Conservation (phyloP, 2,329 filamentous ascomycete genomes). For the Fusarium continuum region DNA sequence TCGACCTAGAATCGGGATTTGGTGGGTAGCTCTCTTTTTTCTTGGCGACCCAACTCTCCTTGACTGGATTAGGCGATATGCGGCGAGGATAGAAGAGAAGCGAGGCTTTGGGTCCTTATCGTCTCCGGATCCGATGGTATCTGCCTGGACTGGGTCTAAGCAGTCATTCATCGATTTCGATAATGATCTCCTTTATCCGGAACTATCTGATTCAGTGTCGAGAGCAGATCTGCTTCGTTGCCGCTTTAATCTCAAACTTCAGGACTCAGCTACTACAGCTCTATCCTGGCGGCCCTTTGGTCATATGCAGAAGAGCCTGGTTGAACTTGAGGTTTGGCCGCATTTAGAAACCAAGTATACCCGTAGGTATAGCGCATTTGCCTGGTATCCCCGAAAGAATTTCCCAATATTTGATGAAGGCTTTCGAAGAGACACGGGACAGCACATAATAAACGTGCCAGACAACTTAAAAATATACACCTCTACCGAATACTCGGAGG, state of each 20-base stretch:
- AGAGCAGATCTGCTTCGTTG: constrained; percentile 1
- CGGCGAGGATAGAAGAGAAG: not conserved
- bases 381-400: not conserved
- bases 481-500: not conserved
- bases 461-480: not conserved
- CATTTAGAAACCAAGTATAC: constrained; percentile 1
- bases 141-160: constrained; percentile 1
- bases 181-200: not conserved
- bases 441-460: not conserved
- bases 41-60: not conserved
- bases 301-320: not conserved
- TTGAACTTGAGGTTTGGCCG: constrained; percentile 7
- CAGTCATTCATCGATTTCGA: constrained; percentile 5
- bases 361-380: not conserved
- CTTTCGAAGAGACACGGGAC: not conserved
- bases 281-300: not conserved
- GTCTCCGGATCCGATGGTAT: not conserved
- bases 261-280: not conserved
- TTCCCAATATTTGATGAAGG: not conserved
- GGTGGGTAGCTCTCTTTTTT: constrained; percentile 7
- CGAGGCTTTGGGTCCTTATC: not conserved
- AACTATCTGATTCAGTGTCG: not conserved
- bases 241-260: constrained; percentile 1
- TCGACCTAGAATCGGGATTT: not conserved
- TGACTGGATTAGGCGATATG: not conserved